Evolutionary conservation across 768 basidiomycete genomes (phyloP).

Genomic region (Hericium coralloides): DNA sequence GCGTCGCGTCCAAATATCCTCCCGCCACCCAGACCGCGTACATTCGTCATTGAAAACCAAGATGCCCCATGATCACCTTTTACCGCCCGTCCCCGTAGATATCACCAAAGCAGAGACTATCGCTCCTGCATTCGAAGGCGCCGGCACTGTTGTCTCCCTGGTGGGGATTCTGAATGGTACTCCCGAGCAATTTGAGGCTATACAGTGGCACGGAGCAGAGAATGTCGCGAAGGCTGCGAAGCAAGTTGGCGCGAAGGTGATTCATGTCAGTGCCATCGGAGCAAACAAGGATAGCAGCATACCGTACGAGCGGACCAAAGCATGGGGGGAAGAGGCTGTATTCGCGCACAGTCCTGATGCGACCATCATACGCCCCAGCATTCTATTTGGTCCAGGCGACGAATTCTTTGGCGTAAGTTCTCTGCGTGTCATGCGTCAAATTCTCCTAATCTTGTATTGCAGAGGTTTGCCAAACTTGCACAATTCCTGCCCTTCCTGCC

Average conservation of each 20-base stretch:
- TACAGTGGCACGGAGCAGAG: constrained; percentile 58
- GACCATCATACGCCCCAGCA: constrained; percentile 61
- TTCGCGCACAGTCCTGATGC: constrained; percentile 37
- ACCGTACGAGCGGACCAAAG: constrained; percentile 56
- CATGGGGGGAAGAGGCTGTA: constrained; percentile 48
- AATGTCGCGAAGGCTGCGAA: constrained; percentile 52
- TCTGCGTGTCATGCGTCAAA: background rate
- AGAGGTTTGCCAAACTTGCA: constrained; percentile 59
- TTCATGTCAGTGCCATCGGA: constrained; percentile 71
- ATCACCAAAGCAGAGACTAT: constrained; percentile 45
- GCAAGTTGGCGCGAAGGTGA: constrained; percentile 43
- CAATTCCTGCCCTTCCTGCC: constrained; percentile 59
- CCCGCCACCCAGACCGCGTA: constrained; percentile 42
- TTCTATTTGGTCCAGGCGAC: constrained; percentile 72
- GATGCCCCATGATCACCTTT: constrained; percentile 26
- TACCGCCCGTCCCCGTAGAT: constrained; percentile 39
- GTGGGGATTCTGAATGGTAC: constrained; percentile 61
- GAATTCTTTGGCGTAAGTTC: constrained; percentile 59
- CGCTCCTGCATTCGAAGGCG: constrained; percentile 39
- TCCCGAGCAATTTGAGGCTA: constrained; percentile 42
- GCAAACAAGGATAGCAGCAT: constrained; percentile 49
- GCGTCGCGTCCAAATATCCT: constrained; percentile 47
- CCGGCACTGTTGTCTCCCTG: constrained; percentile 53
- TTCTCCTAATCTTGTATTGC: background rate
- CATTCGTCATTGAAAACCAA: constrained; percentile 24